Evolutionary conservation across 805 yeast species (phyloP).

Genomic region (Ogataea methylovora): DNA sequence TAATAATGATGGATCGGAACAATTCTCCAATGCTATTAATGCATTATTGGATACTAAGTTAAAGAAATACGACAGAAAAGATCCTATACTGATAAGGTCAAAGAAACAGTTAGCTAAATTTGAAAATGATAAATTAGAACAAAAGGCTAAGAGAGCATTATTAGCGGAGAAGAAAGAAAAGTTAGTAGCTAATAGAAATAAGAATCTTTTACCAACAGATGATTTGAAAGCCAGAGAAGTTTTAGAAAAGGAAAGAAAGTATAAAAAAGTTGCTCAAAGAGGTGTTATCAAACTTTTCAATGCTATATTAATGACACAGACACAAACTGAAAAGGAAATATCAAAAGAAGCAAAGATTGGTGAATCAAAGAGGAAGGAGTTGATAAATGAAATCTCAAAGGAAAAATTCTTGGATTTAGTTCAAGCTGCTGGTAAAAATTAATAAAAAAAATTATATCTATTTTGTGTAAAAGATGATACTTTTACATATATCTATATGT

Average conservation of each 20-base stretch:
- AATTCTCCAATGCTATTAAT: slow-evolving; percentile 75
- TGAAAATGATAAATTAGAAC: slow-evolving; percentile 76
- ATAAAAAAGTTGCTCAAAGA: slow-evolving; percentile 77
- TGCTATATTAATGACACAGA: slow-evolving; percentile 76
- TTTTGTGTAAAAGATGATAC: neutral
- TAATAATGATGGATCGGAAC: slow-evolving; percentile 61
- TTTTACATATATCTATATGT: neutral
- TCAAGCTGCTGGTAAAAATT: slow-evolving; percentile 57
- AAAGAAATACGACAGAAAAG: slow-evolving; percentile 82
- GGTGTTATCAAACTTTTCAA: slow-evolving; percentile 84
- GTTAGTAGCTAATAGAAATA: slow-evolving; percentile 60
- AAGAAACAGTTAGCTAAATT: slow-evolving; percentile 64
- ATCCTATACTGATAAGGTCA: slow-evolving; percentile 83
- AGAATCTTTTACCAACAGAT: slow-evolving; percentile 57
- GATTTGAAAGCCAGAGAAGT: slow-evolving; percentile 50
- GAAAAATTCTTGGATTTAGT: slow-evolving; percentile 86
- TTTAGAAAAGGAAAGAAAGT: slow-evolving; percentile 58
- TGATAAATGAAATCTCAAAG: slow-evolving; percentile 73
- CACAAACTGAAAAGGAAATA: slow-evolving; percentile 45
- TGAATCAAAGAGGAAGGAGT: slow-evolving; percentile 45
- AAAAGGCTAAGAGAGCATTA: slow-evolving; percentile 68
- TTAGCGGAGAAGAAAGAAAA: slow-evolving; percentile 62
- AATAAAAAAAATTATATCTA: neutral
- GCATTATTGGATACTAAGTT: slow-evolving; percentile 80
- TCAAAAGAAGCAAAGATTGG: slow-evolving; percentile 33